A percentile compares a stretch with the other conserved stretches of the same genome.
Conservation (phyloP, 108 stramenopile genomes). For the Skeletonema costatum region DNA sequence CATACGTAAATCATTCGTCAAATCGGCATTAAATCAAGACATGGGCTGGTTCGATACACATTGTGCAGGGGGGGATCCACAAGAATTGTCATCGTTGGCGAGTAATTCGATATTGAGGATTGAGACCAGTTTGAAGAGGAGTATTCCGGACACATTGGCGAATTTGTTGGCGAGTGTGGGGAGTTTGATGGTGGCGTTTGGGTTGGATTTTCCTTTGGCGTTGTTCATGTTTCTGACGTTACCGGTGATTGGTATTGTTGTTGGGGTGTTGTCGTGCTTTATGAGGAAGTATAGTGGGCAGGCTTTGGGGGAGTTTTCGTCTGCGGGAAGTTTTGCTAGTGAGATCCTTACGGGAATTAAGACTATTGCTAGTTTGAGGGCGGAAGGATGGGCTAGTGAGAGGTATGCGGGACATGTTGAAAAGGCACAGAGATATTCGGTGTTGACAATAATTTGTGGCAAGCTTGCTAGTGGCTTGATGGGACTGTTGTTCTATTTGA, state of each 20-base stretch:
- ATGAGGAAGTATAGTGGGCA: constrained; percentile 31
- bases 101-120: constrained; percentile 38
- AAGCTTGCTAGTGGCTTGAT: constrained; percentile 30
- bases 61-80: constrained; percentile 25
- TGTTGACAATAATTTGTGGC: constrained; percentile 17
- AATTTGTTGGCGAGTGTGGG: constrained; percentile 39
- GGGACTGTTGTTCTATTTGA: constrained; percentile 39
- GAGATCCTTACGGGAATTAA: constrained; percentile 51
- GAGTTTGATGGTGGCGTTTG: constrained; percentile 42
- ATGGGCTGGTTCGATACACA: constrained; percentile 51
- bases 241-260: constrained; percentile 39
- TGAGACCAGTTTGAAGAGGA: constrained; percentile 31
- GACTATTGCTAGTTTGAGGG: constrained; percentile 40
- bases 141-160: constrained; percentile 43
- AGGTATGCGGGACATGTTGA: constrained; percentile 29
- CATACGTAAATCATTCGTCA: constrained; percentile 56
- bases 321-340: constrained; percentile 44
- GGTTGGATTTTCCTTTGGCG: constrained; percentile 45
- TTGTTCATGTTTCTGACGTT: constrained; percentile 42
- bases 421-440: constrained; percentile 34
- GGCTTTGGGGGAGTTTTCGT: constrained; percentile 20
- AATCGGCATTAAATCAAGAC: constrained; percentile 54
- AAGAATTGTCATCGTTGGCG: constrained; percentile 41
- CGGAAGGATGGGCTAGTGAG: constrained; percentile 39
- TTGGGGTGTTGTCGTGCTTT: constrained; percentile 42